Evolutionary conservation across 352 stramenopile species (phyloP), one percentile per base, ranked within the genome.

Genomic region (Globisporangium irregulare): DNA sequence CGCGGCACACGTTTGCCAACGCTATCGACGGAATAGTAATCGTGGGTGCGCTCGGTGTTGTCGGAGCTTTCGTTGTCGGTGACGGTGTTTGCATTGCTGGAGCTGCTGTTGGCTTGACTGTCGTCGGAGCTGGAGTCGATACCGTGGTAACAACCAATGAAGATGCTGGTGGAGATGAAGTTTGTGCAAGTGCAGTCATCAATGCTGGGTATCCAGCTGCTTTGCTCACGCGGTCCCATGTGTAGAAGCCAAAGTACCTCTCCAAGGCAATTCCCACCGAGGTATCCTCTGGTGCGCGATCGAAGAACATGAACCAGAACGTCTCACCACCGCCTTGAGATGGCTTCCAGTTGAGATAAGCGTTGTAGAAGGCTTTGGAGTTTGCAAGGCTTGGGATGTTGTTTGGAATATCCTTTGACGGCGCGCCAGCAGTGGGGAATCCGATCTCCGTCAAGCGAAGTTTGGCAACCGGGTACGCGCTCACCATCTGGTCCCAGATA

Each of bases 301-400:
- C 84, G 54, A 92, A 95, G 59, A 90, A 86, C 74, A 86, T 90
- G 73, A 93, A 93, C 87, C 86, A 95, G 58, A 93, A 95, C 8
- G 75, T 66, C 57, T 90, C 77, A 20, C 78, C 68, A 3, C 84
- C 82, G 1, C 78, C 78, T 0, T 48, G 66, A 0, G 34, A 63
- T 10, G 84, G 86, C 10, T 67, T 82, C 86, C 86, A 93, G 55
- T 89, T 86, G 29, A 83, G 22, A 36, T 89, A 84, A 2, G 72
- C 75, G n/a, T 82, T 74, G 70, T 92, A 94, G 66, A 88, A 93
- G 1, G 58, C 51, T 46, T 79, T 59, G 0, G 83, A 78, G 61
- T 86, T 85, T 1, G 34, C 67, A n/a, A 92, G 15, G 24, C 73
- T 87, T 20, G 87, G 82, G 1, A 29, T 29, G 25, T 29, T 29